phyloP scores from a whole-genome alignment of 1,284 basidiomycete genomes.

The Tylopilus sp. region DNA sequence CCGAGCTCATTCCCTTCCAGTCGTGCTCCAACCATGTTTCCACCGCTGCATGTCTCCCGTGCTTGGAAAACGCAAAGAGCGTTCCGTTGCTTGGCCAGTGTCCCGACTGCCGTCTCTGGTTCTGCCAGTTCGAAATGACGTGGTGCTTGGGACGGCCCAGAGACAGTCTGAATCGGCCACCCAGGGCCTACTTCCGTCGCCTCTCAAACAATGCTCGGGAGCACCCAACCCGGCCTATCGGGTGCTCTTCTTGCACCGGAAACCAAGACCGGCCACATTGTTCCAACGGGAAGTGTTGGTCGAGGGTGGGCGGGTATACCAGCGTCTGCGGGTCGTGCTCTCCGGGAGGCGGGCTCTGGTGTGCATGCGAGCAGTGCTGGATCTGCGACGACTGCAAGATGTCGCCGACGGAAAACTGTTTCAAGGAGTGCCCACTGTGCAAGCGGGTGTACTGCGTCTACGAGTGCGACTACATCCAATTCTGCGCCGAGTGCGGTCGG shows the following conservation, averaged over 20 bases:
- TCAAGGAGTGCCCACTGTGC: constrained; percentile 20
- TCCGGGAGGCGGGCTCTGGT: constrained; percentile 19
- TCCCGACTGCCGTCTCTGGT: constrained; percentile 21
- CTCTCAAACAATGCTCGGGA: constrained; percentile 7
- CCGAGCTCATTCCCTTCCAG: constrained; percentile 15
- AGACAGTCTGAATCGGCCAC: not conserved
- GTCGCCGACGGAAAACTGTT: constrained; percentile 2
- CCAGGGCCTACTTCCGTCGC: not conserved
- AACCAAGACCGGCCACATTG: constrained; percentile 12
- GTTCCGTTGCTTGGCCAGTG: constrained; percentile 24
- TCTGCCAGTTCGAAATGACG: constrained; percentile 22
- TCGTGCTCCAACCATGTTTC: constrained; percentile 17
- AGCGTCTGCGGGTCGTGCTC: constrained; percentile 19
- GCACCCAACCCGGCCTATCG: constrained; percentile 15
- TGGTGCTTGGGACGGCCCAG: constrained; percentile 24
- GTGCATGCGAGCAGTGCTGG: constrained; percentile 21
- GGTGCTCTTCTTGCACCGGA: constrained; percentile 14
- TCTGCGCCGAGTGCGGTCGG: constrained; percentile 18
- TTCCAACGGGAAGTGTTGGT: constrained; percentile 22
- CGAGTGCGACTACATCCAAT: constrained; percentile 24
- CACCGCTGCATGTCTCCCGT: constrained; percentile 10
- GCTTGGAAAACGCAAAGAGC: constrained; percentile 5
- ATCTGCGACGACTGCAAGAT: constrained; percentile 24
- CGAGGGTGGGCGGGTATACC: constrained; percentile 9
- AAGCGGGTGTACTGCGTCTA: constrained; percentile 14